Base-by-base conservation (phyloP, 129 eudicot genomes). In the Flaveria linearis region DNA sequence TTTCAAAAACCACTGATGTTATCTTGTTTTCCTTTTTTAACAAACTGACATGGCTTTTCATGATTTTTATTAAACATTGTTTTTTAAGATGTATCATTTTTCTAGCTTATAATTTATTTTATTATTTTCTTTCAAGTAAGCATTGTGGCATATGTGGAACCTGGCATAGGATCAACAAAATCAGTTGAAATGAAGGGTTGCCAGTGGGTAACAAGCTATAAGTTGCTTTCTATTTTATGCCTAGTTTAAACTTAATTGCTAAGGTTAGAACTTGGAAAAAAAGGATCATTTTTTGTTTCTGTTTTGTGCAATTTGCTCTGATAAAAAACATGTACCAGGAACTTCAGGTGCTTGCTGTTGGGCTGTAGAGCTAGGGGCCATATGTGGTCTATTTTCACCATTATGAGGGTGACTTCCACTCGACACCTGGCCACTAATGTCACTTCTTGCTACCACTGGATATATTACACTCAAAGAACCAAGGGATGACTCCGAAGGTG, bases 361-460 rank as follows among this genome's bases (percentile, higher is more conserved):
- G 16, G 77, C 58, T 64, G 87, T 77, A 73, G 86, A 51, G 73
- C 36, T 85, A 68, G 83, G 77, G 30, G 16, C 73, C 41, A 61
- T 11, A 22, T 72, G 84, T 17, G 68, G 74, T 71, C 60, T 75
- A 53, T 69, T 73, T 30, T 71, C 84, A 76, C 56, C 71, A 46
- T 73, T 67, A 43, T 30, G 76, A 69, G 77, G 30, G 41, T 39
- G 79, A 69, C 46, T 69, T 23, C 76, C 89, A 70, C 62, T 75
- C 1, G 87, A 65, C 49, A 74, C 78, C 56, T 87, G 88, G 62
- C 87, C 85, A 36, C 64, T 75, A 53, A 60, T n/a, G 58, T 56
- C 68, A 78, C 71, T 81, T 88, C 96, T 86, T 55, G 88, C 92
- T 81, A 92, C 62, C 74, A 88, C 83, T 20, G 94, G 98, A 80